These are phyloP conservation scores for Melanomma pulvis-pyrius DNA, from an alignment of 495 filamentous ascomycete species.

Conservation along the genomic window DNA sequence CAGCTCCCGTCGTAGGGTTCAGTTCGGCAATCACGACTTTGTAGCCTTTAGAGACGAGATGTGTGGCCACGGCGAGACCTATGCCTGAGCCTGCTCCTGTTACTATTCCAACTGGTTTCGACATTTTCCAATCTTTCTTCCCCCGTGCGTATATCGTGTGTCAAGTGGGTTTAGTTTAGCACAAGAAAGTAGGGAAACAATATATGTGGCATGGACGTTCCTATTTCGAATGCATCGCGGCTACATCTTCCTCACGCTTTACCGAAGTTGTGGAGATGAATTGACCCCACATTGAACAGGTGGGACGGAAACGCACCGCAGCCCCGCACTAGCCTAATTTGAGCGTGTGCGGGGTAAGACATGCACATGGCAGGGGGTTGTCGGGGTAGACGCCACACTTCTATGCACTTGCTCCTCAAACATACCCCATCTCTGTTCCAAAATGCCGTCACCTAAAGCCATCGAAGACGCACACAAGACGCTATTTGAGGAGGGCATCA, in stretches of 20 bases:
- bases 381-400: not conserved
- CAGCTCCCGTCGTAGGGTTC: slow-evolving; percentile 41
- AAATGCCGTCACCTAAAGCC: slow-evolving; percentile 14
- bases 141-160: not conserved
- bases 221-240: not conserved
- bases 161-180: not conserved
- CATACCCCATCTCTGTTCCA: not conserved
- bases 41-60: slow-evolving; percentile 44
- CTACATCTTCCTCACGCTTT: not conserved
- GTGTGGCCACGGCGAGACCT: slow-evolving; percentile 49
- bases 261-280: slow-evolving; percentile 6
- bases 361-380: not conserved
- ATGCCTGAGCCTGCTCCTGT: slow-evolving; percentile 53
- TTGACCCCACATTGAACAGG: slow-evolving; percentile 16
- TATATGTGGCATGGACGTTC: not conserved
- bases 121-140: slow-evolving; percentile 8
- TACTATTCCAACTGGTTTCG: slow-evolving; percentile 40
- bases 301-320: not conserved
- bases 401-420: not conserved
- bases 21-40: slow-evolving; percentile 51
- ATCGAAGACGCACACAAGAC: slow-evolving; percentile 48
- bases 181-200: not conserved
- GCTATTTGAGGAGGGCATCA: slow-evolving; percentile 58
- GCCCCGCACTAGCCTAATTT: slow-evolving; percentile 2
- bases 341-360: slow-evolving; percentile 7